Base-by-base conservation (phyloP, 2,329 filamentous ascomycete genomes). In the Ilyonectria destructans region DNA sequence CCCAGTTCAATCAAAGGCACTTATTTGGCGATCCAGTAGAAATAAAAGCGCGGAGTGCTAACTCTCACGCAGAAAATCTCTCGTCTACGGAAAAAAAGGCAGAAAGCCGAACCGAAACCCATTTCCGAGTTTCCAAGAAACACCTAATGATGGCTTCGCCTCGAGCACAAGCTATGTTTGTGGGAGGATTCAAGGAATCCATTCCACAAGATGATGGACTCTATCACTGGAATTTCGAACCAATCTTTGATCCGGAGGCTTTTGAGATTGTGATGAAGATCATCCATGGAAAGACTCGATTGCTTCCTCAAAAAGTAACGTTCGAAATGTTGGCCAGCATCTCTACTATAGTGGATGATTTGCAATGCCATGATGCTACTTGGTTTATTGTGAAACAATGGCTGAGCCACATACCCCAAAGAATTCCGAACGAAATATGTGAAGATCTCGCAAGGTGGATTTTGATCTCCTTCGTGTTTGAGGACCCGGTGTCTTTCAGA, bases 251-350 rank as follows among this genome's bases (percentile, higher is more conserved):
- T 15, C 59, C 66, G 10, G 51, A 35, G 33, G 69, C 71, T 4
- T 74, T 73, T n/a, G 35, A 64, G 31, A 63, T 67, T 3, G 66
- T 72, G 2, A 57, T 74, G 65, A 65, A 46, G 17, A 72, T 73
- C 35, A 56, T 74, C 4, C 72, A 74, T 19, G 61, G 58, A 9
- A 54, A 74, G 19, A 67, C 61, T 2, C 54, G 62, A 1, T 15
- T 61, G 1, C 43, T 69, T 29, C 71, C 71, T 1, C 10, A 48
- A 1, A 8, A 3, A 4, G 19, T 73, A 7, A 55, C 33, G 6
- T 15, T 64, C 1, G 40, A 64, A 2, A 29, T 67, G 54, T 31
- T 74, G 6, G 69, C 71, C 9, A 49, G 49, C 8, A 62, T 74
- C n/a, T 43, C 72, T 2, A 59, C 65, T 17, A 21, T 73, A 7